Base-by-base conservation (phyloP, 208 protist genomes). In the Trypanosoma brucei region DNA sequence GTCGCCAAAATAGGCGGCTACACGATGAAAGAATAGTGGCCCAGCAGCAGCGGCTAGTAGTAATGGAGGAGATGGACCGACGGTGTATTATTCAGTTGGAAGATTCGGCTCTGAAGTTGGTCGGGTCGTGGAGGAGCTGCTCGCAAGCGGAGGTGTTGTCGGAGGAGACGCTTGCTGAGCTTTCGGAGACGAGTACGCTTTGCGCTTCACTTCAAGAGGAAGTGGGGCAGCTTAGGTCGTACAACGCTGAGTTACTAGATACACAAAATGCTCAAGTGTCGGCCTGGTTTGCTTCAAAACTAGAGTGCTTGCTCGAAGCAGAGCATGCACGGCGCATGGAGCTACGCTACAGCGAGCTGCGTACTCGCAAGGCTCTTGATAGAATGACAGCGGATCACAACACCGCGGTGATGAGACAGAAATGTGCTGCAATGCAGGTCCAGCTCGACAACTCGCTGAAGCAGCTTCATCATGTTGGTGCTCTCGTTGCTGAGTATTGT, bases 401-500 rank as follows among this genome's bases (percentile, higher is more conserved):
- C 46, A n/a, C 60, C 39, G 37, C 53, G 72, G 37, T 22, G 30
- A 11, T 46, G 11, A 46, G 42, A 11, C 42, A 46, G 11, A 46
- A 46, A 11, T 46, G 42, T 46, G 42, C 42, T 46, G 60, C 35
- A 1, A 22, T 49, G 34, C 63, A 65, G 42, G 34, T 67, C 3
- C 35, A 51, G 0, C 42, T 50, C 33, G 48, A 53, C 42, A 49
- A 45, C 55, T 46, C 59, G 7, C 2, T 7, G 3, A 9, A 39
- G 33, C 39, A 70, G 33, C 34, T 73, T 13, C 44, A 70, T 7
- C 51, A 33, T 0, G 14, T 82, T 2, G 73, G 76, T 34, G 39
- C 36, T 11, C 61, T 76, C n/a, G 58, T 79, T 2, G 76, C 79
- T 5, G 72, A 75, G 56, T 86, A 86, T 65, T 86, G 79, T 62